Evolutionary conservation across 73 alveolate genomes (phyloP).

Genomic region (Loxodes magnus): DNA sequence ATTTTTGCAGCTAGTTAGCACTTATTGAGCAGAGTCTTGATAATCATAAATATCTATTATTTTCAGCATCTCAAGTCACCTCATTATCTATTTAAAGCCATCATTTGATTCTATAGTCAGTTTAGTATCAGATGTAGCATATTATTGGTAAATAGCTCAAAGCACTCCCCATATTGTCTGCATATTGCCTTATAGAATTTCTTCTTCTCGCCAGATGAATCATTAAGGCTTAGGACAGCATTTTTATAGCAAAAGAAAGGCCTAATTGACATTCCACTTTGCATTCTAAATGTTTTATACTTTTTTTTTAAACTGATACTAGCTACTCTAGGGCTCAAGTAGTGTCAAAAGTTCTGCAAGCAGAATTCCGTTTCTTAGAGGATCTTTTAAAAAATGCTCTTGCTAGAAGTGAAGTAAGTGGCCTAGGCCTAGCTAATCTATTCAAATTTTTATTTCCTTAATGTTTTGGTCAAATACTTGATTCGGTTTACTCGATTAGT

Average conservation of each 20-base stretch:
- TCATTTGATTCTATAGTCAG: no score
- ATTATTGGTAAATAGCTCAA: no score
- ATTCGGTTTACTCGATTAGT: not conserved
- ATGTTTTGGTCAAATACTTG: not conserved
- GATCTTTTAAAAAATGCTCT: not conserved
- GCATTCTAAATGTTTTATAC: conserved; percentile 24
- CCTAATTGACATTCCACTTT: conserved; percentile 23
- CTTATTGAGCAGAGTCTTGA: not conserved
- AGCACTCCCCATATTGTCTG: not conserved
- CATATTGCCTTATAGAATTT: not conserved
- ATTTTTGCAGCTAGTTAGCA: conserved; percentile 16
- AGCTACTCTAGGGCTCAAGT: not conserved
- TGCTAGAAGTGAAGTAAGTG: not conserved
- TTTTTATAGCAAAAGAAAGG: conserved; percentile 8
- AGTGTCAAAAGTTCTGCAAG: not conserved
- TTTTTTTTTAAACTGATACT: not conserved
- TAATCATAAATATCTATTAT: not conserved
- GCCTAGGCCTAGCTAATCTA: not conserved
- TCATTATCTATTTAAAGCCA: not conserved
- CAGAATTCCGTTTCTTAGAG: conserved; percentile 3
- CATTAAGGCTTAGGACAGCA: conserved; percentile 25
- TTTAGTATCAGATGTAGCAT: no score
- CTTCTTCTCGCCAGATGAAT: conserved; percentile 1
- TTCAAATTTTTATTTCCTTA: not conserved
- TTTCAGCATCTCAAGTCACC: not conserved